phyloP scores from a whole-genome alignment of 352 stramenopile species.

The Phytopythium mirpurense region DNA sequence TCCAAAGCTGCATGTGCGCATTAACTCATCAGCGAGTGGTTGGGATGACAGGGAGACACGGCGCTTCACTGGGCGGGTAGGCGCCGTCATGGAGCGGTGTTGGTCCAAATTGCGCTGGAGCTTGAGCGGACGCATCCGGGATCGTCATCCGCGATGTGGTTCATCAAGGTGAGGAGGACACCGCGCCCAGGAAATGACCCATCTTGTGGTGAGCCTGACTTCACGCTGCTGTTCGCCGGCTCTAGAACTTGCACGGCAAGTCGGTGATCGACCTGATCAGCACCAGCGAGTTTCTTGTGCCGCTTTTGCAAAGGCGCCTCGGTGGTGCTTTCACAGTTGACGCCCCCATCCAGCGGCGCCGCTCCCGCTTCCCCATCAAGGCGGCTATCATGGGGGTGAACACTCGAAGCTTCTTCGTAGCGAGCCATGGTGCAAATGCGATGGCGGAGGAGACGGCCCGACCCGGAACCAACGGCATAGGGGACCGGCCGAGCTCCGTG shows the following conservation, averaged over 20 bases:
- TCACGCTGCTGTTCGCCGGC: background rate
- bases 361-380: slow-evolving; percentile 24
- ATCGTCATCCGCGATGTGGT: slow-evolving; percentile 32
- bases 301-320: slow-evolving; percentile 45
- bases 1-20: background rate
- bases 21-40: background rate
- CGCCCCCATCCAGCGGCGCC: slow-evolving; percentile 20
- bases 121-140: slow-evolving; percentile 22
- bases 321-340: slow-evolving; percentile 17
- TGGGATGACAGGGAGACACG: slow-evolving; percentile 44
- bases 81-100: slow-evolving; percentile 39
- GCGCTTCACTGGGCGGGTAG: slow-evolving; percentile 66
- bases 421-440: slow-evolving; percentile 7
- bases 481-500: background rate
- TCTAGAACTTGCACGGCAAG: slow-evolving; percentile 54
- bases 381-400: slow-evolving; percentile 2
- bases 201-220: background rate
- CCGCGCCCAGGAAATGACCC: no score
- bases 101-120: slow-evolving; percentile 39
- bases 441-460: background rate
- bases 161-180: slow-evolving; percentile 46
- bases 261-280: slow-evolving; percentile 44
- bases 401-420: slow-evolving; percentile 4
- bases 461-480: slow-evolving; percentile 1
- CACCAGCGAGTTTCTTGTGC: slow-evolving; percentile 27